Evolutionary conservation across 371 early-diverging fungal genomes (phyloP).

Genomic region (Apophysomyces ossiformis): DNA sequence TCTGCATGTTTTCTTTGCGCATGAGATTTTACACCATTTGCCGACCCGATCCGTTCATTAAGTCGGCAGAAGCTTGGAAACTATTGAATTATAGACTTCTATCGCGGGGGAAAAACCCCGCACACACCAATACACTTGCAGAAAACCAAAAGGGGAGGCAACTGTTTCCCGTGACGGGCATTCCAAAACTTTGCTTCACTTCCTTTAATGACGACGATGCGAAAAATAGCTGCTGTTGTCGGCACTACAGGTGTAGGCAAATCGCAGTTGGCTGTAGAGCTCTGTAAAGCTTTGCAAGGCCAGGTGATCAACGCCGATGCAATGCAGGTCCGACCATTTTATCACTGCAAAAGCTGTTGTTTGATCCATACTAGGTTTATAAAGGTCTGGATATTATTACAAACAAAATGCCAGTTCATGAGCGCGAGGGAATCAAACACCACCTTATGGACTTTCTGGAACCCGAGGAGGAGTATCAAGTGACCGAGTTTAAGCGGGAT

Average conservation of each 20-base stretch:
- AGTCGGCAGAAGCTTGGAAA: too few relatives aligned
- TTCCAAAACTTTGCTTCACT: not conserved
- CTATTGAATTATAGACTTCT: too few relatives aligned
- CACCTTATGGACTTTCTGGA: slow-evolving; percentile 88
- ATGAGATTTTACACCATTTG: too few relatives aligned
- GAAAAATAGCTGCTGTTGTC: slow-evolving; percentile 56
- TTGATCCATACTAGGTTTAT: slow-evolving; percentile 68
- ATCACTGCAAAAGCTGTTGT: not conserved
- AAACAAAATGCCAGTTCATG: slow-evolving; percentile 86
- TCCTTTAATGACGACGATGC: slow-evolving; percentile 25
- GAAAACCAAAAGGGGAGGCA: too few relatives aligned
- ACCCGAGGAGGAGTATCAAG: slow-evolving; percentile 81
- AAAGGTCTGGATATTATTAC: slow-evolving; percentile 89
- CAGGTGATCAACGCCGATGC: slow-evolving; percentile 96
- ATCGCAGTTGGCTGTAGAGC: slow-evolving; percentile 85
- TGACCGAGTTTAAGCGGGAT: slow-evolving; percentile 82
- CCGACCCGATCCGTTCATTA: too few relatives aligned
- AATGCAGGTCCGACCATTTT: slow-evolving; percentile 74
- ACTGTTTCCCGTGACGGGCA: slow-evolving; percentile 4
- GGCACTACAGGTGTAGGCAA: slow-evolving; percentile 97
- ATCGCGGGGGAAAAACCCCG: too few relatives aligned
- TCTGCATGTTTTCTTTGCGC: too few relatives aligned
- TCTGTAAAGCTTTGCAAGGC: slow-evolving; percentile 83
- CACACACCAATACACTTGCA: too few relatives aligned
- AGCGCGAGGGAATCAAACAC: slow-evolving; percentile 76